phyloP scores from a whole-genome alignment of 371 early-diverging fungal genomes.

The Funneliformis caledonium region DNA sequence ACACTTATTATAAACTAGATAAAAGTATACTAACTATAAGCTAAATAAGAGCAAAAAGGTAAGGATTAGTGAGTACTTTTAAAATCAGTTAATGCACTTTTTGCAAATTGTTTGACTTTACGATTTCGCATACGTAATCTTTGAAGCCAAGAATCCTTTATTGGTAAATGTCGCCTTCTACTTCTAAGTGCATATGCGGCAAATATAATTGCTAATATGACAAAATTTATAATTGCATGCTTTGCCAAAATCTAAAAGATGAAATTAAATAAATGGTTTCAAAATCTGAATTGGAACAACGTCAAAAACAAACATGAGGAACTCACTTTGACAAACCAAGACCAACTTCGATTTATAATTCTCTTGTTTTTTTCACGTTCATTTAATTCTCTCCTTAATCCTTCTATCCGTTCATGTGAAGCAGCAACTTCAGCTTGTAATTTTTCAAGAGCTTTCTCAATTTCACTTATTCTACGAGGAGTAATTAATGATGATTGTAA shows the following conservation, averaged over 20 bases:
- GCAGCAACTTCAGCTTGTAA: conserved; percentile 31
- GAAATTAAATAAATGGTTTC: background rate
- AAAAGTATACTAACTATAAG: background rate
- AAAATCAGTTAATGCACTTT: conserved; percentile 23
- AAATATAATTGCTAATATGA: conserved; percentile 16
- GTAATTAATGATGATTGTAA: background rate
- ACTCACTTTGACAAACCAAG: conserved; percentile 19
- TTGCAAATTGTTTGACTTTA: conserved; percentile 19
- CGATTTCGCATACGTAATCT: background rate
- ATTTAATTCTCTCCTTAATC: background rate
- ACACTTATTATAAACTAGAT: background rate
- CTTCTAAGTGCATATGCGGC: background rate
- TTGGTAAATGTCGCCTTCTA: background rate
- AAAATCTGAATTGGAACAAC: background rate
- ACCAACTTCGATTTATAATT: background rate
- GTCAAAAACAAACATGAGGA: background rate
- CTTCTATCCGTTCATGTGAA: conserved; percentile 26
- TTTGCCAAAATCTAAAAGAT: conserved; percentile 15
- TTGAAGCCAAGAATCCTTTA: background rate
- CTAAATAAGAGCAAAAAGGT: background rate
- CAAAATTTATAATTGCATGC: conserved; percentile 22
- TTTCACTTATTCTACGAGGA: conserved; percentile 8
- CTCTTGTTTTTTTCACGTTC: conserved; percentile 15
- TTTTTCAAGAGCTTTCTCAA: conserved; percentile 29
- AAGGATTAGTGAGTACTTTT: conserved; percentile 4